These are phyloP conservation scores for Hansfordia pulvinata DNA, from an alignment of 2,329 filamentous ascomycete species.

Conservation along the genomic window DNA sequence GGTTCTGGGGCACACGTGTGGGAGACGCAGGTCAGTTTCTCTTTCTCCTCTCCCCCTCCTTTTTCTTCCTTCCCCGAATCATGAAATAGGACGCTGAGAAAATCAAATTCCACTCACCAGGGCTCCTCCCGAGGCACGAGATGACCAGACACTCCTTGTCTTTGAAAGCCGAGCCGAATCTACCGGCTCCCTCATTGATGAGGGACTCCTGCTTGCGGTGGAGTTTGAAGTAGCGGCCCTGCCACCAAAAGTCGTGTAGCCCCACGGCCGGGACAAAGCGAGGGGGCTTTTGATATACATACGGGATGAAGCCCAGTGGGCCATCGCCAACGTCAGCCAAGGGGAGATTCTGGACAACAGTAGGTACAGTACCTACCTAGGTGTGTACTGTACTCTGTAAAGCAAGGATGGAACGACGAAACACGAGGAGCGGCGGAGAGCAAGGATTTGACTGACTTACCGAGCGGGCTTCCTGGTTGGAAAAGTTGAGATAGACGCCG, in stretches of 20 bases:
- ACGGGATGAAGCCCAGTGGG: too few relatives aligned
- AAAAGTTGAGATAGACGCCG: slow-evolving; percentile 42
- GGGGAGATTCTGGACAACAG: too few relatives aligned
- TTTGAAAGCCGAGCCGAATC: slow-evolving; percentile 24
- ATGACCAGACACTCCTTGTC: slow-evolving; percentile 38
- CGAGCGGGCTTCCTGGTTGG: slow-evolving; percentile 38
- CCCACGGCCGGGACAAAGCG: slow-evolving; percentile 41
- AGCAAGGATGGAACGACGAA: neutral
- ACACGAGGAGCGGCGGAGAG: neutral
- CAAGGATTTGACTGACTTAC: slow-evolving; percentile 14
- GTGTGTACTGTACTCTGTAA: too few relatives aligned
- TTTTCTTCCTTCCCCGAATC: too few relatives aligned
- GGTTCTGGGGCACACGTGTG: slow-evolving; percentile 36
- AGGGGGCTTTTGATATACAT: slow-evolving; percentile 21
- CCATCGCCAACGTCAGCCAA: too few relatives aligned
- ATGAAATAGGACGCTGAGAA: neutral
- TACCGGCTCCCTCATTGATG: slow-evolving; percentile 18
- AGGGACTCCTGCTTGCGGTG: slow-evolving; percentile 29
- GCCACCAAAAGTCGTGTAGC: slow-evolving; percentile 38
- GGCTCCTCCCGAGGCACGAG: slow-evolving; percentile 38
- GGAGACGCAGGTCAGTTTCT: slow-evolving; percentile 39
- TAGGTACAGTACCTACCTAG: too few relatives aligned
- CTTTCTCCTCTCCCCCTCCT: too few relatives aligned
- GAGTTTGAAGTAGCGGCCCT: slow-evolving; percentile 34
- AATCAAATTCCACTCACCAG: slow-evolving; percentile 10